phyloP scores from a whole-genome alignment of 305 asterid genomes.

The Solanum chacoense region DNA sequence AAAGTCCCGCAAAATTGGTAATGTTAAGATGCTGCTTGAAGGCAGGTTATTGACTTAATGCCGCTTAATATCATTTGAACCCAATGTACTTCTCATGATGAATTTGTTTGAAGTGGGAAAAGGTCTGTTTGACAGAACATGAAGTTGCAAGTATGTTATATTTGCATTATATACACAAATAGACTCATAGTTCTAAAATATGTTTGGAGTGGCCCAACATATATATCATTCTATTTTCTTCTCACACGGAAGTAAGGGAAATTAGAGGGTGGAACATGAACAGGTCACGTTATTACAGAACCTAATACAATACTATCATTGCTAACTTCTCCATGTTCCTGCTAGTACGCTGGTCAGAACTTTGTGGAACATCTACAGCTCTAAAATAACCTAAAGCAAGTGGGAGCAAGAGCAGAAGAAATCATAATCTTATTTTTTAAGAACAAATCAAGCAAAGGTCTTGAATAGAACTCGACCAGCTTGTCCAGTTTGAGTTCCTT shows the following conservation, averaged over 20 bases:
- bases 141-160: not conserved
- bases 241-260: not conserved
- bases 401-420: not conserved
- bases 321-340: not conserved
- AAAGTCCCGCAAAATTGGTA: not conserved
- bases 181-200: not conserved
- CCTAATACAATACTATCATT: not conserved
- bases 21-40: not conserved
- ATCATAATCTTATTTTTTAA: not conserved
- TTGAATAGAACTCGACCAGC: not conserved
- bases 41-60: not conserved
- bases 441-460: not conserved
- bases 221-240: not conserved
- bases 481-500: not conserved
- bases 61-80: not conserved
- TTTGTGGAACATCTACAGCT: not conserved
- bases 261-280: not conserved
- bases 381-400: not conserved
- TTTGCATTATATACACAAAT: not conserved
- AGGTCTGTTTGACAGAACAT: not conserved
- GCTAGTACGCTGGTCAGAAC: not conserved
- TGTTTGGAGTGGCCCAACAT: not conserved
- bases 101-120: not conserved
- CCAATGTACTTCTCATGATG: not conserved
- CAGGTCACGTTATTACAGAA: not conserved